These are phyloP conservation scores for Cryptosporidium tyzzeri DNA, from an alignment of 169 alveolate species.

Conservation along the genomic window DNA sequence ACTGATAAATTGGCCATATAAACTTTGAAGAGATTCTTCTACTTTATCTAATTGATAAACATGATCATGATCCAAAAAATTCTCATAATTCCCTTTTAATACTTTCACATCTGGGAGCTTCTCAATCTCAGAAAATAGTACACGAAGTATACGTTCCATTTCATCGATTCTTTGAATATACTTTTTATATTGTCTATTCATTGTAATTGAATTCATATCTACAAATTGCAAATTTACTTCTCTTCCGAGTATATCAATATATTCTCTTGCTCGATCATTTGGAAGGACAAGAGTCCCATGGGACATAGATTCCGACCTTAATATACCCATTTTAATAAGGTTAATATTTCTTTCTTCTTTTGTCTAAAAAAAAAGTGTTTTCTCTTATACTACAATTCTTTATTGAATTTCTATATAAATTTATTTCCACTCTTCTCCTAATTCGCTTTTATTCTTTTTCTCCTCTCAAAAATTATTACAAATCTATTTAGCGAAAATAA, in stretches of 20 bases:
- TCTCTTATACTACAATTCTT: background rate
- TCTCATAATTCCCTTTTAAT: conserved; percentile 83
- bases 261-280: conserved; percentile 90
- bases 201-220: conserved; percentile 87
- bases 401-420: background rate
- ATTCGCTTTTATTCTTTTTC: background rate
- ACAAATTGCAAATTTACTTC: conserved; percentile 88
- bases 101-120: conserved; percentile 83
- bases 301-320: conserved; percentile 88
- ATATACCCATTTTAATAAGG: conserved; percentile 66
- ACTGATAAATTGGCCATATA: conserved; percentile 90
- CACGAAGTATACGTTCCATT: conserved; percentile 91
- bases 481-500: background rate
- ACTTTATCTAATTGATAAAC: conserved; percentile 88
- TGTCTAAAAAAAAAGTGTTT: background rate
- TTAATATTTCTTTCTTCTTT: background rate
- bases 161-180: conserved; percentile 92
- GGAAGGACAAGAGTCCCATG: conserved; percentile 94
- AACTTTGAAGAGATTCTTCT: conserved; percentile 87
- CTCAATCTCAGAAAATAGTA: conserved; percentile 84
- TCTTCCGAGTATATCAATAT: conserved; percentile 88
- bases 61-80: conserved; percentile 85
- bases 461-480: background rate
- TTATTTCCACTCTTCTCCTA: background rate
- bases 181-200: conserved; percentile 90